Percentiles rank a stretch among this genome's conserved stretches.
phyloP scores from a whole-genome alignment of 169 alveolate genomes.

The Plasmodium gonderi region DNA sequence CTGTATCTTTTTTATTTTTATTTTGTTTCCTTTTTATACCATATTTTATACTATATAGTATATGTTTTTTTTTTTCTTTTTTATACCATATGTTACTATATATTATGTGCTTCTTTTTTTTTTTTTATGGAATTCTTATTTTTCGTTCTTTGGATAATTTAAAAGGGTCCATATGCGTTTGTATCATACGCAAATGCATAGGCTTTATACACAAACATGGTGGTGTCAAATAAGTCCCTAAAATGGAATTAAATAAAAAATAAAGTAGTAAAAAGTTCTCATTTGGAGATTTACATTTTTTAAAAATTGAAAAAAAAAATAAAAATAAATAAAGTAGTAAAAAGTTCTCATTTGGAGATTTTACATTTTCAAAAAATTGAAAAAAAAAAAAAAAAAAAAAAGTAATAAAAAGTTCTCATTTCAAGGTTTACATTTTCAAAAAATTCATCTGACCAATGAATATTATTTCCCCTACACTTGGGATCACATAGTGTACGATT shows the following conservation, averaged over 20 bases:
- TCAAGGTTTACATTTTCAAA: not conserved
- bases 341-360: not conserved
- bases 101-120: slow-evolving; percentile 1
- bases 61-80: slow-evolving; percentile 1
- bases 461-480: not conserved
- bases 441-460: not conserved
- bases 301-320: not conserved
- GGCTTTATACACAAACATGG: not conserved
- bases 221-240: not conserved
- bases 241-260: slow-evolving; percentile 3
- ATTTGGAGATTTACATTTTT: not conserved
- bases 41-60: not conserved
- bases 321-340: no score
- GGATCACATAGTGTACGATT: not conserved
- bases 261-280: not conserved
- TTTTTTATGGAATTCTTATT: slow-evolving; percentile 20
- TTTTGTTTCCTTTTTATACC: slow-evolving; percentile 11
- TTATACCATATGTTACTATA: not conserved
- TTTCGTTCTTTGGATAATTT: slow-evolving; percentile 7
- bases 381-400: not conserved
- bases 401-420: not conserved
- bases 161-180: not conserved
- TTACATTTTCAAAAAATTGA: not conserved
- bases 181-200: not conserved
- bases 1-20: not conserved